Conservation (phyloP, 2,329 filamentous ascomycete genomes). For the Simplicillium aogashimaense region DNA sequence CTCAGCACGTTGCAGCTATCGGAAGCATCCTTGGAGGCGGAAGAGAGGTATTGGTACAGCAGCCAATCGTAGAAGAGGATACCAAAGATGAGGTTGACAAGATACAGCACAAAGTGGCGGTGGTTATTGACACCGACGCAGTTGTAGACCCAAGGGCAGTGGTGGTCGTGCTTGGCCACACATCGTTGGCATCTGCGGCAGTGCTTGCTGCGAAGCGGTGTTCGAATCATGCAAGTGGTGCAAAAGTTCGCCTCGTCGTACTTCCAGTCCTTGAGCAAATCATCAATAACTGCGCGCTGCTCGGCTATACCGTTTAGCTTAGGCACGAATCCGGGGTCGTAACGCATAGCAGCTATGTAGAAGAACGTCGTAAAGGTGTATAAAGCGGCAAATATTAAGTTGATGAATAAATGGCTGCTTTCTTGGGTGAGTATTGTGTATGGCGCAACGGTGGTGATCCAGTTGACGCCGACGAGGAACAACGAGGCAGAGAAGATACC, state of each 20-base stretch:
- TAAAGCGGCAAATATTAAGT: conserved; percentile 60
- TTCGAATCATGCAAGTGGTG: conserved; percentile 86
- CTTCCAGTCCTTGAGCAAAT: conserved; percentile 74
- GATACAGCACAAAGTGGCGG: conserved; percentile 87
- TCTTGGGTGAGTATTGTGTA: conserved; percentile 19
- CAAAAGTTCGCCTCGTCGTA: conserved; percentile 95
- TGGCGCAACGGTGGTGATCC: conserved; percentile 62
- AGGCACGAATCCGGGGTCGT: conserved; percentile 87
- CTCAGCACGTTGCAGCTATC: conserved; percentile 65
- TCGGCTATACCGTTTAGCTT: conserved; percentile 83
- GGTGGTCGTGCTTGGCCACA: conserved; percentile 93
- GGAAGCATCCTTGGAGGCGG: conserved; percentile 40
- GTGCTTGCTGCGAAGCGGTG: conserved; percentile 89
- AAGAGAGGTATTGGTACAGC: conserved; percentile 61
- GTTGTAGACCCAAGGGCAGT: conserved; percentile 97
- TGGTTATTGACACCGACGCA: conserved; percentile 95
- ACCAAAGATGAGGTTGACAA: conserved; percentile 66
- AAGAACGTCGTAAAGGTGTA: conserved; percentile 70
- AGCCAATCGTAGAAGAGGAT: conserved; percentile 65
- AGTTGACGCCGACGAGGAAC: conserved; percentile 71
- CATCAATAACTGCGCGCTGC: conserved; percentile 81
- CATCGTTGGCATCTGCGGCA: conserved; percentile 86
- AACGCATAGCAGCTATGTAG: conserved; percentile 74
- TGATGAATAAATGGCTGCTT: conserved; percentile 55
- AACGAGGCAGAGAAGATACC: conserved; percentile 86